Percentiles rank a stretch among this genome's conserved stretches.
phyloP scores from a whole-genome alignment of 495 filamentous ascomycete genomes.

The Delitschia confertaspora region DNA sequence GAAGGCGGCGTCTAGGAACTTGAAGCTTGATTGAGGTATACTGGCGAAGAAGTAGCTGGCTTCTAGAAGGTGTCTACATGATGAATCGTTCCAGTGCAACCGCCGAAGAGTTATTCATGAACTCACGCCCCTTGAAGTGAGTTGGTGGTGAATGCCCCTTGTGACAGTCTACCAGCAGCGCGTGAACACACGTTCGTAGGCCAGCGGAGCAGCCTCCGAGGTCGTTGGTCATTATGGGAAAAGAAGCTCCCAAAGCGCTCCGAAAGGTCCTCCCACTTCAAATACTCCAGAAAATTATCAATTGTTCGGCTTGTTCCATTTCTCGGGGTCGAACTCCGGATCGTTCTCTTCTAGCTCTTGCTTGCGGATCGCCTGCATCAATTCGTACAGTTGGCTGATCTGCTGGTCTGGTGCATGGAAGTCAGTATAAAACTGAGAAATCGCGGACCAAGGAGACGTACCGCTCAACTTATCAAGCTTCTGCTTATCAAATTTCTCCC shows the following conservation, averaged over 20 bases:
- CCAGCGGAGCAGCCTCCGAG: too few relatives aligned
- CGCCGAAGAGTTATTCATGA: not conserved
- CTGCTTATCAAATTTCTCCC: conserved; percentile 62
- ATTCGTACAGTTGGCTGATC: conserved; percentile 82
- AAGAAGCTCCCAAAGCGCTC: too few relatives aligned
- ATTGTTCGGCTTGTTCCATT: too few relatives aligned
- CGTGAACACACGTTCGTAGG: too few relatives aligned
- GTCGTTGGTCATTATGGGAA: too few relatives aligned
- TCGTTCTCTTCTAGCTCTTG: conserved; percentile 41
- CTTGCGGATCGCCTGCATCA: conserved; percentile 77
- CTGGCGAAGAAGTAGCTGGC: not conserved
- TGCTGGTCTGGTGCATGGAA: conserved; percentile 64
- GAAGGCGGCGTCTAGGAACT: too few relatives aligned
- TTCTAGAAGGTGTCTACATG: not conserved
- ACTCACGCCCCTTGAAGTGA: too few relatives aligned
- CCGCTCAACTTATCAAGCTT: conserved; percentile 94
- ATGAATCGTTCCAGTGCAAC: not conserved
- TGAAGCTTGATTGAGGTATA: not conserved
- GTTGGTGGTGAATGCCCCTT: too few relatives aligned
- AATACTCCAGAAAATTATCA: too few relatives aligned
- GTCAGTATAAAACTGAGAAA: not conserved
- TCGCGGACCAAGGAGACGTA: conserved; percentile 38
- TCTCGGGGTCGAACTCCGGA: conserved; percentile 13
- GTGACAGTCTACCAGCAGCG: too few relatives aligned
- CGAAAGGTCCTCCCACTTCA: too few relatives aligned